Evolutionary conservation across 768 basidiomycete species (phyloP).

Genomic region (Kwoniella newhampshirensis): DNA sequence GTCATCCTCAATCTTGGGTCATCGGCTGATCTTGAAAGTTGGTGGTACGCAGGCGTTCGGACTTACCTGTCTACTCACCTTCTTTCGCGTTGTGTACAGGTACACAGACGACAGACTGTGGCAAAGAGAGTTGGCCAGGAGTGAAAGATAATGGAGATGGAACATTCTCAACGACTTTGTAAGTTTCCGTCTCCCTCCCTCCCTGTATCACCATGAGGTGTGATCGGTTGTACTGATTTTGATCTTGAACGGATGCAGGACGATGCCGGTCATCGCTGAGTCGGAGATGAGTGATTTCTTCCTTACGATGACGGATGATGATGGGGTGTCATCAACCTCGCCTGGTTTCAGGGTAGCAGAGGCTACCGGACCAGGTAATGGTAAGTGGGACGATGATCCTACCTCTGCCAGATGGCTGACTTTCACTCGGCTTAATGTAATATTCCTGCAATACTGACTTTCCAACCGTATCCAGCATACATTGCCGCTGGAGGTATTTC

Average conservation of each 20-base stretch:
- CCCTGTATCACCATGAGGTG: background rate
- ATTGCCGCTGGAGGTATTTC: too few species aligned
- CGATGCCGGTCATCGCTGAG: conserved; percentile 19
- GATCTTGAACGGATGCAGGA: background rate
- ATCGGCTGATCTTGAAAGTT: too few species aligned
- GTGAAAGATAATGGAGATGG: conserved; percentile 9
- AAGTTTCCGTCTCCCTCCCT: background rate
- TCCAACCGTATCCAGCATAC: background rate
- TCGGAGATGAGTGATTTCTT: conserved; percentile 6
- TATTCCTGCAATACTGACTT: too few species aligned
- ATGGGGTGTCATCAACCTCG: conserved; percentile 6
- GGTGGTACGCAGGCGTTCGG: conserved; percentile 7
- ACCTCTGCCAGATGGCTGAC: too few species aligned
- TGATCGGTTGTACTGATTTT: too few species aligned
- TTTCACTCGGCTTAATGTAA: too few species aligned
- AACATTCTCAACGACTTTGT: conserved; percentile 14
- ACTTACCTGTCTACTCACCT: conserved; percentile 6
- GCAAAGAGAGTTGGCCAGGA: conserved; percentile 9
- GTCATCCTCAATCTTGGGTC: too few species aligned
- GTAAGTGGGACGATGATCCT: too few species aligned
- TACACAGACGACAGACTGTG: background rate
- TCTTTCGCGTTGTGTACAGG: conserved; percentile 12
- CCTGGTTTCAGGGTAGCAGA: conserved; percentile 10
- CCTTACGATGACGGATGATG: conserved; percentile 15
- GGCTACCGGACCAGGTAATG: conserved; percentile 13